Evolutionary conservation across 768 basidiomycete species (phyloP), one percentile per base, ranked within the genome.

Genomic region (Termitomyces heimii): DNA sequence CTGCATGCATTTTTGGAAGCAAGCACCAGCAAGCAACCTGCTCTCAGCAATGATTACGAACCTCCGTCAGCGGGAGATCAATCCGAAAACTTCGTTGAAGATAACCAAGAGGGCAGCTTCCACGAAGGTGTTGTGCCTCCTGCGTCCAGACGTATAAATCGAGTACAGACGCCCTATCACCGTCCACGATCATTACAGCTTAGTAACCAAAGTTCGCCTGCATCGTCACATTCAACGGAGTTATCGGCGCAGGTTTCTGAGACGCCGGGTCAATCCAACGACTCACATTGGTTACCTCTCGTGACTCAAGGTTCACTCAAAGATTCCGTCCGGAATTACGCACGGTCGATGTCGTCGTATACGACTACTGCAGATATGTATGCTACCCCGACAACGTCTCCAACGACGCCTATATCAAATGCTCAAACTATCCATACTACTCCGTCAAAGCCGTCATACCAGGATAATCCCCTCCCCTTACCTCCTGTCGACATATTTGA

Each of bases 401-500:
- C 44, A 29, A 47, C 52, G 18, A 58, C 56, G 14, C 56, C 56
- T 24, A 35, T 28, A 28, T 56, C 55, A 29, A 32, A 31, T 43
- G 22, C 26, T 16, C 31, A 53, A 14, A 49, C 5, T 16, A 44
- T 32, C 34, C 32, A 42, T 16, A 14, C 34, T 16, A 4, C 34
- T 31, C 26, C 10, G 18, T 40, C 44, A 22, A 13, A 34, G 45
- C 18, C 10, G 5, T 53, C 28, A 8, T 40, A 34, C 31, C 22
- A 22, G 9, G 50, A 44, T 9, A 53, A 58, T 39, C 57, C 53
- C 26, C 39, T 57, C 22, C 52, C 56, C 5, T 4, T 32, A 28
- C 40, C 59, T 31, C 53, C 40, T 24, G 54, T 54, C 7, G 52
- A 10, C 80, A 89, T 18, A 88, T 88, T 0, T 56, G 66, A 3